These are phyloP conservation scores for Crassisporium funariophilum DNA, from an alignment of 768 basidiomycete genomes.

Conservation along the genomic window DNA sequence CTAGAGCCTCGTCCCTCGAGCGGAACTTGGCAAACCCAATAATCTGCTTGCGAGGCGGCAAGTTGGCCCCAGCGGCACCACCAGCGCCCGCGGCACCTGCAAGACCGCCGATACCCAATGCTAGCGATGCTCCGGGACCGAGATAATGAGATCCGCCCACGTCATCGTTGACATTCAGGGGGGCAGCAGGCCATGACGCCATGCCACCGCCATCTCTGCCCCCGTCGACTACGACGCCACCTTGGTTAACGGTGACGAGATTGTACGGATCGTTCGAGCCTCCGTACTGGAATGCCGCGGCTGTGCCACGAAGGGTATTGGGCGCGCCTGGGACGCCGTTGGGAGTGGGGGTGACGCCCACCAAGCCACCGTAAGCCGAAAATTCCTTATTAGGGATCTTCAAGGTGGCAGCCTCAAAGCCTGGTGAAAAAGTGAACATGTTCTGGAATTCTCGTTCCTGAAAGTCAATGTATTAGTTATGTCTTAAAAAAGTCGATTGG, in stretches of 20 bases:
- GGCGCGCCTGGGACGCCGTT: slow-evolving; percentile 21
- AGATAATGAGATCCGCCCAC: slow-evolving; percentile 28
- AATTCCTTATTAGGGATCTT: slow-evolving; percentile 96
- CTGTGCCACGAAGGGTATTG: slow-evolving; percentile 26
- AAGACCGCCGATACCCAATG: slow-evolving; percentile 16
- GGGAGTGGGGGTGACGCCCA: slow-evolving; percentile 22
- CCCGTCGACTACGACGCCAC: slow-evolving; percentile 79
- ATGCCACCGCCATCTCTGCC: slow-evolving; percentile 74
- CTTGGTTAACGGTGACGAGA: slow-evolving; percentile 79
- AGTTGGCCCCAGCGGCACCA: slow-evolving; percentile 30
- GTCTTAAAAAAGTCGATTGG: slow-evolving; percentile 4
- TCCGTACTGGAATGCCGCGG: slow-evolving; percentile 25
- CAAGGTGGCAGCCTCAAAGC: slow-evolving; percentile 96
- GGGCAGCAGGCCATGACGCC: slow-evolving; percentile 61
- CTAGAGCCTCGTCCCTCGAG: slow-evolving; percentile 82
- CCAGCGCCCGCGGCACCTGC: slow-evolving; percentile 19
- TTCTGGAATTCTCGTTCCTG: slow-evolving; percentile 99
- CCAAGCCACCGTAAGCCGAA: slow-evolving; percentile 63
- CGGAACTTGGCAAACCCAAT: slow-evolving; percentile 98
- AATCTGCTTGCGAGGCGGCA: slow-evolving; percentile 87
- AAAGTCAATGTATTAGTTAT: slow-evolving; percentile 17
- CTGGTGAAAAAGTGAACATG: slow-evolving; percentile 96
- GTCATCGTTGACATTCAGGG: slow-evolving; percentile 37
- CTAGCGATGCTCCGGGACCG: slow-evolving; percentile 17
- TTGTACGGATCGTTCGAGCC: slow-evolving; percentile 84